Conservation (phyloP, 108 stramenopile species). For the Cyclotella atomus region DNA sequence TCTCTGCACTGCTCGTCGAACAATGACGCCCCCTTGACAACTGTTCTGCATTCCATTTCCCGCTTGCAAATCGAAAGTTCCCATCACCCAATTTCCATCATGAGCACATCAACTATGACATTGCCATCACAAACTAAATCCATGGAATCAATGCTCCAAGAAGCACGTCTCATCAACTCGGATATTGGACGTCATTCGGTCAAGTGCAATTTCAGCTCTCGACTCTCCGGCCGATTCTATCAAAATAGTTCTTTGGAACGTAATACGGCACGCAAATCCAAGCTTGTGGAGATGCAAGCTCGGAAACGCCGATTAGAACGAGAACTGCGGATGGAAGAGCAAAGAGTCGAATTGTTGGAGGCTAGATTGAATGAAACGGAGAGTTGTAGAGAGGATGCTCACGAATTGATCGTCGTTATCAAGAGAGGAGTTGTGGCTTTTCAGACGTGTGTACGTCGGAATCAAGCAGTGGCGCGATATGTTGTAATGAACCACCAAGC, state of each 20-base stretch:
- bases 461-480: conserved; percentile 27
- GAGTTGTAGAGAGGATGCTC: conserved; percentile 20
- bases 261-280: conserved; percentile 25
- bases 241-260: conserved; percentile 48
- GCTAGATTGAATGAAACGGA: conserved; percentile 29
- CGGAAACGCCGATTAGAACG: conserved; percentile 33
- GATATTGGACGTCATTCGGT: conserved; percentile 46
- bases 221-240: conserved; percentile 43
- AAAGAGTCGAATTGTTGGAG: conserved; percentile 20
- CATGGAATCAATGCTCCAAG: conserved; percentile 29
- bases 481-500: conserved; percentile 21
- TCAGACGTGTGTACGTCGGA: conserved; percentile 20
- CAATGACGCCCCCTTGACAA: too few species aligned
- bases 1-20: too few species aligned
- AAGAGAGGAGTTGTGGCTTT: conserved; percentile 23
- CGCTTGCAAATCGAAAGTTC: not conserved
- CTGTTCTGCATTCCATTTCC: too few species aligned
- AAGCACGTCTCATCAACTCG: conserved; percentile 44
- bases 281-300: conserved; percentile 33
- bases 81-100: not conserved
- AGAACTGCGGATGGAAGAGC: conserved; percentile 31
- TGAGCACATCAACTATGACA: not conserved
- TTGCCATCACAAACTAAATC: not conserved
- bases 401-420: conserved; percentile 20
- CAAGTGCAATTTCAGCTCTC: conserved; percentile 38